These are phyloP conservation scores for Diophrys appendiculata DNA, from an alignment of 73 alveolate genomes.

Conservation along the genomic window DNA sequence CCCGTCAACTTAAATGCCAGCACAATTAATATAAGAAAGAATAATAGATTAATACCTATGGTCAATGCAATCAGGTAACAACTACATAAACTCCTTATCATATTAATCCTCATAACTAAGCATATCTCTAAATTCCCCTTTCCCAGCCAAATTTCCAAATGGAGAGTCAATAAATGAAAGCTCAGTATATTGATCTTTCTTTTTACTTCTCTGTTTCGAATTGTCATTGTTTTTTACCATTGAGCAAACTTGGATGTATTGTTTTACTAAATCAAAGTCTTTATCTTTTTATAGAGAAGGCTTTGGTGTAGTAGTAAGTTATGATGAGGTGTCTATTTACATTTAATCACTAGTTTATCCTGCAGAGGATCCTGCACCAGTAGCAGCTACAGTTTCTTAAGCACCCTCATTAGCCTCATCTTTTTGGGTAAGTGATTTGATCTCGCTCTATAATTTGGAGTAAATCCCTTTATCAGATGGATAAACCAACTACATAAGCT, in stretches of 20 bases:
- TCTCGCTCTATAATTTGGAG: neutral
- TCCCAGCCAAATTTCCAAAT: neutral
- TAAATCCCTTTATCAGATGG: neutral
- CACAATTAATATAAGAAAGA: neutral
- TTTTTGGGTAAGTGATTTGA: neutral
- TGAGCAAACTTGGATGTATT: too few species aligned
- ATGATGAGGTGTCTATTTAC: too few species aligned
- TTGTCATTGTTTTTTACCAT: too few species aligned
- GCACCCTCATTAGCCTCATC: neutral
- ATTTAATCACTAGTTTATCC: too few species aligned
- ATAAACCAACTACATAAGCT: neutral
- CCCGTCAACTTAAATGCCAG: neutral
- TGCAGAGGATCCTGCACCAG: neutral
- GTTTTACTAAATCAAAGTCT: too few species aligned
- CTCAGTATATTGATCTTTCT: neutral
- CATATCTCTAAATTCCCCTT: neutral
- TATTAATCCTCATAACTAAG: neutral
- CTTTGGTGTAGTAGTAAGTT: too few species aligned
- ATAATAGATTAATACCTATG: neutral
- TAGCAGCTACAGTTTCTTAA: too few species aligned
- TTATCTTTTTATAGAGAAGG: too few species aligned
- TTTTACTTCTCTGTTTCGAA: too few species aligned
- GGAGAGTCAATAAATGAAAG: neutral
- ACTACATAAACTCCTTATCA: neutral
- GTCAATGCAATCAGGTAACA: neutral